Evolutionary conservation across 2,329 filamentous ascomycete genomes (phyloP), one percentile per base, ranked within the genome.

Genomic region (Sporothrix dimorphospora): DNA sequence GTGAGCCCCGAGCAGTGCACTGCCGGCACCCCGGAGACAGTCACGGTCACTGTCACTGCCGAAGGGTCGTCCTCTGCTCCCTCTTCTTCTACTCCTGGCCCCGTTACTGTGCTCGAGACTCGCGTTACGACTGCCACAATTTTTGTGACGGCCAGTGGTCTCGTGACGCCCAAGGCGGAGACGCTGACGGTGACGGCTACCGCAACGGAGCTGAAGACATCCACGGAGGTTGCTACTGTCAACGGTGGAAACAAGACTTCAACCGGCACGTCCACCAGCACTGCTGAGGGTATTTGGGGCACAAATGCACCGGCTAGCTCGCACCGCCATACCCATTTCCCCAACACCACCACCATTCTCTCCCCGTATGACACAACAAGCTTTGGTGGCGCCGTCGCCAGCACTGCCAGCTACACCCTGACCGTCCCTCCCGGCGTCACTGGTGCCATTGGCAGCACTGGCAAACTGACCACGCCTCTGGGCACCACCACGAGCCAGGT

Each of bases 401-500:
- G 65, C 63, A 75, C 74, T 38, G 72, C 70, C 40, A 75, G 66
- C 70, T 74, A 40, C 19, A 75, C 71, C 0, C 12, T 75, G 45
- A 72, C 73, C 1, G 5, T 74, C 21, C 66, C 66, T 11, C 69
- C 69, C 38, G 38, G 57, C 40, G 21, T 34, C 59, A 45, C 49
- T 30, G 67, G 47, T 47, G 45, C 51, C 7, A 61, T 21, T 27
- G 59, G 59, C 24, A 30, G 66, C 55, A 57, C 72, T 4, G 69
- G 63, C 9, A 30, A 55, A 38, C 24, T 38, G 21, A 45, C 55
- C 6, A 40, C 66, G 14, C 21, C 68, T 0, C 53, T 78, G 45
- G 75, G 76, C 53, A 77, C 77, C 42, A 79, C 78, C 72, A 78
- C 77, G 71, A 80, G 77, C 68, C 77, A 78, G 72, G 65, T 45